phyloP scores from a whole-genome alignment of 768 basidiomycete genomes.

The Trametopsis cervina region DNA sequence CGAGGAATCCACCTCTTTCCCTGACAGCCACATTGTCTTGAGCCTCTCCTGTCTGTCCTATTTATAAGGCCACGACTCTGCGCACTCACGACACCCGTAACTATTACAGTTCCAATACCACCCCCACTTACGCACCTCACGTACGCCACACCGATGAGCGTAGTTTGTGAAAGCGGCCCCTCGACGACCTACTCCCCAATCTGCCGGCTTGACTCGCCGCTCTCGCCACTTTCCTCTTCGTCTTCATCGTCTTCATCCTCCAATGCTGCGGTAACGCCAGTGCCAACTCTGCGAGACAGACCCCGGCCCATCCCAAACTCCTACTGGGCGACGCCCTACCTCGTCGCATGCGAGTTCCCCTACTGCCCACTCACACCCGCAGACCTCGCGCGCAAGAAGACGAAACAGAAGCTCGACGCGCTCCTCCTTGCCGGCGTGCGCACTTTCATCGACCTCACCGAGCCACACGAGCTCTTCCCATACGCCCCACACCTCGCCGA shows the following conservation, averaged over 20 bases:
- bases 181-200: background rate
- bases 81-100: no score
- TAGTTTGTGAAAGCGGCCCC: slow-evolving; percentile 7
- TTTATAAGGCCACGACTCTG: no score
- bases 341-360: slow-evolving; percentile 79
- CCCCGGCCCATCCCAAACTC: slow-evolving; percentile 73
- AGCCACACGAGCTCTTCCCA: slow-evolving; percentile 65
- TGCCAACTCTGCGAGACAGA: slow-evolving; percentile 16
- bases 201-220: slow-evolving; percentile 4
- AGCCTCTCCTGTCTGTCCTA: slow-evolving; percentile 1
- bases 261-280: no score
- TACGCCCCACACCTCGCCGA: slow-evolving; percentile 50
- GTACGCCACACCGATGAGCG: slow-evolving; percentile 9
- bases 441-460: slow-evolving; percentile 83
- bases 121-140: slow-evolving; percentile 1
- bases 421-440: slow-evolving; percentile 66
- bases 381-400: slow-evolving; percentile 24
- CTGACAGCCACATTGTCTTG: background rate
- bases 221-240: slow-evolving; percentile 10
- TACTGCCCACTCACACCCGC: slow-evolving; percentile 34
- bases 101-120: background rate
- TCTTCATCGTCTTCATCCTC: slow-evolving; percentile 1
- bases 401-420: slow-evolving; percentile 65
- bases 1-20: background rate
- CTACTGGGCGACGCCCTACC: slow-evolving; percentile 70